phyloP scores from a whole-genome alignment of 495 filamentous ascomycete species.

The Rhypophila decipiens region DNA sequence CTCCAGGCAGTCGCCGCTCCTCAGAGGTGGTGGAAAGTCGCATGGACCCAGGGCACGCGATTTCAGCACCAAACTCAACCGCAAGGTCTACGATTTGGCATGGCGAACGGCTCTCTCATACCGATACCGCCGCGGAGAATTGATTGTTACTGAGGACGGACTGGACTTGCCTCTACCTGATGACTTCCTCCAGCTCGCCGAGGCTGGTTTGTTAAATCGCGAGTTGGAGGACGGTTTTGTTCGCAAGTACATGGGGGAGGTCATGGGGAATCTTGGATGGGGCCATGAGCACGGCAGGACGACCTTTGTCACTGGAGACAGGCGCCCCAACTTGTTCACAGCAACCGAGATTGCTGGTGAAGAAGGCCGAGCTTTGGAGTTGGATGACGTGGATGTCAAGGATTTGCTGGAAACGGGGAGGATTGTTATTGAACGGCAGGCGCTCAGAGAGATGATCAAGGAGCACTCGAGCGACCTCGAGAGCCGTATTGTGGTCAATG shows the following conservation, averaged over 20 bases:
- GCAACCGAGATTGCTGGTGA: constrained; percentile 55
- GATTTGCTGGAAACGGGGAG: constrained; percentile 78
- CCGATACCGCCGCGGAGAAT: constrained; percentile 76
- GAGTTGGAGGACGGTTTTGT: constrained; percentile 42
- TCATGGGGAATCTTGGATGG: constrained; percentile 69
- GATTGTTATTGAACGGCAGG: constrained; percentile 78
- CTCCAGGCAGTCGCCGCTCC: constrained; percentile 73
- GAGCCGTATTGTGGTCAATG: constrained; percentile 29
- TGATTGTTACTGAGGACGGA: constrained; percentile 73
- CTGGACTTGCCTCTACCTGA: constrained; percentile 52
- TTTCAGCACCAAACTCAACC: constrained; percentile 74
- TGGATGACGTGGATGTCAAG: constrained; percentile 85
- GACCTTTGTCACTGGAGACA: constrained; percentile 63
- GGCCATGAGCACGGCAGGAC: constrained; percentile 63
- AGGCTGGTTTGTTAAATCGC: constrained; percentile 15
- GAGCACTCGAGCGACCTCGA: constrained; percentile 71
- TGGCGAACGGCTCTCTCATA: constrained; percentile 94
- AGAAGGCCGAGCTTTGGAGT: constrained; percentile 60
- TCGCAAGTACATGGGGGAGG: constrained; percentile 52
- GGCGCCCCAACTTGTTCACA: constrained; percentile 47
- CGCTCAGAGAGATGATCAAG: constrained; percentile 67
- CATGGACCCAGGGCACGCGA: constrained; percentile 85
- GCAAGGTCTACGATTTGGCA: constrained; percentile 91
- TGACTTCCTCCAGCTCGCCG: constrained; percentile 33
- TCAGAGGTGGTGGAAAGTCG: constrained; percentile 77